These are phyloP conservation scores for Ogataea salicorniae DNA, from an alignment of 805 yeast genomes.

Conservation along the genomic window DNA sequence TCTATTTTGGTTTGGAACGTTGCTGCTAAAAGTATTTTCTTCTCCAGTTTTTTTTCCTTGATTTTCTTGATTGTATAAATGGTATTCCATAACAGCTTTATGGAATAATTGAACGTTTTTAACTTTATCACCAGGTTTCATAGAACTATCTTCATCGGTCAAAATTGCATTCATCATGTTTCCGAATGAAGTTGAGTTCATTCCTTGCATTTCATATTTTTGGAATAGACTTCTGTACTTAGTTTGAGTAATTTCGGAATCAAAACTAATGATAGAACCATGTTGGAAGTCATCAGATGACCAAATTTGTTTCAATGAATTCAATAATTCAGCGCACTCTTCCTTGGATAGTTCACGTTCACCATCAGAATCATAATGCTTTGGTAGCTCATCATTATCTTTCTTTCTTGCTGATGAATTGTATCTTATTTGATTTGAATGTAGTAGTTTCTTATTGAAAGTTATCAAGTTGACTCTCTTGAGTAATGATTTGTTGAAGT, in stretches of 20 bases:
- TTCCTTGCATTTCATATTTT: conserved; percentile 28
- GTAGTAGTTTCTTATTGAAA: too few species aligned
- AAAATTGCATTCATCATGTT: conserved; percentile 24
- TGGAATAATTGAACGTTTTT: conserved; percentile 29
- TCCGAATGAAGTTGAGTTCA: conserved; percentile 26
- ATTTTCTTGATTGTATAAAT: conserved; percentile 21
- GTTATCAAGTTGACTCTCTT: too few species aligned
- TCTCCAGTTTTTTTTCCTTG: too few species aligned
- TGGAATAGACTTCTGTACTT: conserved; percentile 19
- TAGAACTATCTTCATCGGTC: conserved; percentile 18
- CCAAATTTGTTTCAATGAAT: conserved; percentile 25
- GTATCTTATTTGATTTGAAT: conserved; percentile 4
- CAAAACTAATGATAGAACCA: background rate
- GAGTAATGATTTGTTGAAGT: too few species aligned
- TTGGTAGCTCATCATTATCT: background rate
- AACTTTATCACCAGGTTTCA: conserved; percentile 26
- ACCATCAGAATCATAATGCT: conserved; percentile 22
- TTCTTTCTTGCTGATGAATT: conserved; percentile 9
- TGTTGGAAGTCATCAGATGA: conserved; percentile 17
- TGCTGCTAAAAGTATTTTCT: too few species aligned
- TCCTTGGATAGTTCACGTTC: conserved; percentile 25
- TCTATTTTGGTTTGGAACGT: too few species aligned
- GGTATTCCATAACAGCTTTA: conserved; percentile 27
- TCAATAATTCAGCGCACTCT: conserved; percentile 22
- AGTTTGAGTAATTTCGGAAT: conserved; percentile 5